Evolutionary conservation across 306 rosid species (phyloP), one percentile per base, ranked within the genome.

Genomic region (Astragalus glycyphyllos): DNA sequence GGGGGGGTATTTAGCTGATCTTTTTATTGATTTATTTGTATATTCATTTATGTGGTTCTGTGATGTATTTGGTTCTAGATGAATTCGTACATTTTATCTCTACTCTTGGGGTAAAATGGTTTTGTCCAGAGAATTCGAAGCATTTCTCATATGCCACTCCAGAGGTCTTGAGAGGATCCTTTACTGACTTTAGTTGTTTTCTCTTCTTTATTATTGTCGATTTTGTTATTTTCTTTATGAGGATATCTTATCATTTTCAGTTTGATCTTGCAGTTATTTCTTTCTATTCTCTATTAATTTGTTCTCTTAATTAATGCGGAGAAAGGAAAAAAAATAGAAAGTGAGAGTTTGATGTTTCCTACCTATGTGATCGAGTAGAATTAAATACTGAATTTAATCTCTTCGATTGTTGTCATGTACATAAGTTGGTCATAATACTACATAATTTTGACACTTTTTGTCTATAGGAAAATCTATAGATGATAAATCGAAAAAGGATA

Each of bases 401-500:
- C 49, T 70, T 45, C 23, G 15, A 11, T 29, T 44, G 15, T 65
- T 56, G 23, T 57, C 35, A 48, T 48, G 37, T 58, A 56, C 5
- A 42, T 45, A 34, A 26, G 8, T 50, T 60, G 17, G 58, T 61
- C 11, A 38, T 34, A 60, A 40, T 64, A 32, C 50, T 34, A 46
- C 66, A 61, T 72, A 34, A 31, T 31, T 53, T 26, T 50, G 44
- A 45, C 71, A 15, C 37, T 50, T 73, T 66, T 76, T 68, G 57
- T 68, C 65, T 46, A 46, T 69, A 94, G 99, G 82, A 77, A 89
- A 90, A 85, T 83, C 91, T 65, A 9, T 80, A 3, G 84, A 87
- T n/a, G 87, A 71, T 79, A 89, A 86, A 70, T 80, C 99, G 42
- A 89, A 82, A 82, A 91, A 89, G 81, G 95, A 86, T 56, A 81